phyloP scores from a whole-genome alignment of 805 yeast genomes.

The Blastobotrys attinorum region DNA sequence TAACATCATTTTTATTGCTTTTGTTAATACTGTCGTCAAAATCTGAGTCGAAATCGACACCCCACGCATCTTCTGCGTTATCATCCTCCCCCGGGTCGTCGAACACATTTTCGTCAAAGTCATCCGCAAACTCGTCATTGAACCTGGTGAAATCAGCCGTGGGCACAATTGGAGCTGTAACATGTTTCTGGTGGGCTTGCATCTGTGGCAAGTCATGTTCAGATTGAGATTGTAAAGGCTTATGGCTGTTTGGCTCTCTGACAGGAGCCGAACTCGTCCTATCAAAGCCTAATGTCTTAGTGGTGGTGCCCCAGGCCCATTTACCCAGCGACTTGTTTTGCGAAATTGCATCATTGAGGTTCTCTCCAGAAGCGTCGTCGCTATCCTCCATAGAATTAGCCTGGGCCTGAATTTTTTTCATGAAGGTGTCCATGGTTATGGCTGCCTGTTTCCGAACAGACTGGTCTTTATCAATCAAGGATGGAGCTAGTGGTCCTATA shows the following conservation, averaged over 20 bases:
- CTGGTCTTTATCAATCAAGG: constrained; percentile 65
- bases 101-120: constrained; percentile 10
- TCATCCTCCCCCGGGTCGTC: constrained; percentile 27
- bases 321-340: background rate
- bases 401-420: constrained; percentile 44
- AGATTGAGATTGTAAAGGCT: too few relatives aligned
- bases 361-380: constrained; percentile 14
- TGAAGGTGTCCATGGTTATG: constrained; percentile 53
- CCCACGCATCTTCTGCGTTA: constrained; percentile 21
- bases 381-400: constrained; percentile 33
- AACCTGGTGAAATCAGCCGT: background rate
- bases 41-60: background rate
- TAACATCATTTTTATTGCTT: too few relatives aligned
- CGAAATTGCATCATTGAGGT: background rate
- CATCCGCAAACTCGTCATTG: constrained; percentile 4
- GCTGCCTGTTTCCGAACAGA: constrained; percentile 69
- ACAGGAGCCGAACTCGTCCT: too few relatives aligned
- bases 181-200: too few relatives aligned
- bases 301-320: background rate
- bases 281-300: too few relatives aligned
- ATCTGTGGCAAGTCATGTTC: too few relatives aligned
- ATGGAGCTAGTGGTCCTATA: constrained; percentile 76
- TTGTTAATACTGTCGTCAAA: constrained; percentile 1
- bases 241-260: too few relatives aligned
- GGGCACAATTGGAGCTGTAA: too few relatives aligned